Percentiles rank a stretch among this genome's conserved stretches.
Evolutionary conservation across 75 land plant genomes (phyloP).

Genomic region (Adiantum capillusveneris): DNA sequence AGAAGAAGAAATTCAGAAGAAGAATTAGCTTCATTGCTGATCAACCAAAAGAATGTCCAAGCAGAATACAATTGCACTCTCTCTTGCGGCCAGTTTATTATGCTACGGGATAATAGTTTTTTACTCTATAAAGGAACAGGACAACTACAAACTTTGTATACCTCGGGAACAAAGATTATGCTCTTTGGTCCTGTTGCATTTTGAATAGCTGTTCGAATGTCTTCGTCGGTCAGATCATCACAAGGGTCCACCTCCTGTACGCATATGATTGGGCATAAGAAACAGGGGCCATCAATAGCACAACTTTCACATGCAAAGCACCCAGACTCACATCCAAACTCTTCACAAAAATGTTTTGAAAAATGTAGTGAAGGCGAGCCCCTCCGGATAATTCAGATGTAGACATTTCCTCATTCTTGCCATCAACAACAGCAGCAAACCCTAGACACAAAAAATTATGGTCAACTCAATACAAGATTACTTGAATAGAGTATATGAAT

Average conservation of each 20-base stretch:
- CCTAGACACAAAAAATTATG: conserved; percentile 18
- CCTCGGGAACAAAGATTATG: conserved; percentile 95
- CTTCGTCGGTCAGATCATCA: conserved; percentile 85
- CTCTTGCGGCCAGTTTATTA: no score
- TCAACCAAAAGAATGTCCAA: no score
- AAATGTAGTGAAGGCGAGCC: conserved; percentile 37
- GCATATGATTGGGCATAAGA: not conserved
- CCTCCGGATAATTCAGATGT: conserved; percentile 37
- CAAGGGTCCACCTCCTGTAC: conserved; percentile 95
- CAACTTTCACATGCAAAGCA: no score
- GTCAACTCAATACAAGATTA: no score
- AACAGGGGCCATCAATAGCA: not conserved
- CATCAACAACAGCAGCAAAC: conserved; percentile 32
- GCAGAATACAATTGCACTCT: no score
- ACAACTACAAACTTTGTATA: no score
- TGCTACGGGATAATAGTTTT: no score
- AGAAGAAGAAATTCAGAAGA: no score
- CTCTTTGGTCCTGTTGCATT: conserved; percentile 90
- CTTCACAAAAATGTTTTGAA: conserved; percentile 39
- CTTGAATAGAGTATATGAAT: no score
- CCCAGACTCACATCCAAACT: conserved; percentile 25
- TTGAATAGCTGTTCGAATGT: conserved; percentile 89
- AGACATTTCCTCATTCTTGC: conserved; percentile 45
- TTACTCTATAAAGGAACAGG: no score
- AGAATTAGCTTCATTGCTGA: no score